These are phyloP conservation scores for Leccinum pachyderme DNA, from an alignment of 1,284 basidiomycete genomes.

Conservation along the genomic window DNA sequence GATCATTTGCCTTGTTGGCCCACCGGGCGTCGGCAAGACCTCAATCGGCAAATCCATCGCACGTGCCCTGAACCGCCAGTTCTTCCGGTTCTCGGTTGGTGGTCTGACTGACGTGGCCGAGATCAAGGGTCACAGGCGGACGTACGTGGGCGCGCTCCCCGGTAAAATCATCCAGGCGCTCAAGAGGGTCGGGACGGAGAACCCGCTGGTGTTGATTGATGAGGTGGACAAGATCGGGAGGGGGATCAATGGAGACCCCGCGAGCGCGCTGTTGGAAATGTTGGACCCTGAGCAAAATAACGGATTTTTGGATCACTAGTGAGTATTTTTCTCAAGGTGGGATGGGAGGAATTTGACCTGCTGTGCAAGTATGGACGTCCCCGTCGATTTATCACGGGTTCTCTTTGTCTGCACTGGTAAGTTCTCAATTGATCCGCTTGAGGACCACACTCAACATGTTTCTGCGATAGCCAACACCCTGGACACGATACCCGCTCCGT, in stretches of 20 bases:
- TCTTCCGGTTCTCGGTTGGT: constrained; percentile 97
- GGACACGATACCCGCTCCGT: constrained; percentile 94
- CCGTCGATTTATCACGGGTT: constrained; percentile 93
- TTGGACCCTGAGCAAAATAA: constrained; percentile 98
- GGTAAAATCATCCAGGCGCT: constrained; percentile 98
- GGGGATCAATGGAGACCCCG: constrained; percentile 94
- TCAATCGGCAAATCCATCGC: constrained; percentile 95
- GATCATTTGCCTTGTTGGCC: constrained; percentile 95
- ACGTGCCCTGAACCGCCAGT: constrained; percentile 80
- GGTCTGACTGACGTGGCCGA: constrained; percentile 97
- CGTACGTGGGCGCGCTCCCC: constrained; percentile 94
- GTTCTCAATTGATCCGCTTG: neutral
- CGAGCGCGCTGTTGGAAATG: constrained; percentile 95
- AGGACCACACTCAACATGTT: neutral
- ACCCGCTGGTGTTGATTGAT: constrained; percentile 94
- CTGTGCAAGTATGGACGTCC: constrained; percentile 82
- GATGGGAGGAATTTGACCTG: constrained; percentile 8
- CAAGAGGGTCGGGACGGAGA: constrained; percentile 96
- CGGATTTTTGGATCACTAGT: constrained; percentile 96
- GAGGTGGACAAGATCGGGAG: constrained; percentile 99
- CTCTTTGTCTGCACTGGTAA: constrained; percentile 94
- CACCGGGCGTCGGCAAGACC: constrained; percentile 97
- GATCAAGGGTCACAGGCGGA: constrained; percentile 97
- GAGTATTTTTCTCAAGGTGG: neutral
- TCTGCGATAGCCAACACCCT: constrained; percentile 71